These are phyloP conservation scores for Saccharata proteae DNA, from an alignment of 2,329 filamentous ascomycete genomes.

Conservation along the genomic window DNA sequence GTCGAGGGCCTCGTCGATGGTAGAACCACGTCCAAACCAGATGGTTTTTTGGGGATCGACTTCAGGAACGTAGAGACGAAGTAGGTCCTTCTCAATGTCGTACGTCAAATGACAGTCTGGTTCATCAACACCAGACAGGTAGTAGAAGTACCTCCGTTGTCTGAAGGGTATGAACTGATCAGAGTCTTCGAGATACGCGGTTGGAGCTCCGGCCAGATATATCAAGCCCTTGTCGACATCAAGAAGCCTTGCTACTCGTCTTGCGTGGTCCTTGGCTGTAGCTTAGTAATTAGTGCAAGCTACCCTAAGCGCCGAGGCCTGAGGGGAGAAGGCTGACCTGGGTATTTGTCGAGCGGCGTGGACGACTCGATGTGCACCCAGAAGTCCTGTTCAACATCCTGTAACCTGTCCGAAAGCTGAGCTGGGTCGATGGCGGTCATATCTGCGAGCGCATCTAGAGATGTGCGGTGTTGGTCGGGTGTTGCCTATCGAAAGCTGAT, in stretches of 20 bases:
- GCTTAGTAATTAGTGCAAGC: not conserved
- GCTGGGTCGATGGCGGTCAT: no score
- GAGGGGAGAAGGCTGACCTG: constrained; percentile 18
- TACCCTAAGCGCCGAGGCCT: no score
- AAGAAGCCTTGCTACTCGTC: constrained; percentile 23
- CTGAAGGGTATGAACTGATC: constrained; percentile 46
- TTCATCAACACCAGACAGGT: constrained; percentile 42
- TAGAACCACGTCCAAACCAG: constrained; percentile 52
- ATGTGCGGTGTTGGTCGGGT: no score
- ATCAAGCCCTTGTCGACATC: constrained; percentile 34
- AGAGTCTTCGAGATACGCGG: constrained; percentile 43
- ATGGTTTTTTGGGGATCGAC: constrained; percentile 50
- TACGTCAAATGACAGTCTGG: constrained; percentile 46
- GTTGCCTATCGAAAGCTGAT: no score
- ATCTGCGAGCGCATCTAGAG: no score
- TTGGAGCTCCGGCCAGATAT: constrained; percentile 42
- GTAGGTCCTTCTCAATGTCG: constrained; percentile 45
- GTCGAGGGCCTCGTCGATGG: constrained; percentile 48
- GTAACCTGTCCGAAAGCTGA: no score
- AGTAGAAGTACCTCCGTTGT: constrained; percentile 51
- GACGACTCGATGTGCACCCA: constrained; percentile 23
- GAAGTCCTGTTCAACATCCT: no score
- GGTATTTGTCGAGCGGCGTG: constrained; percentile 26
- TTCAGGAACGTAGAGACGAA: constrained; percentile 63
- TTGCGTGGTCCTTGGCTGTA: constrained; percentile 30